Evolutionary conservation across 108 stramenopile species (phyloP).

Genomic region (Nitzschia sp.): DNA sequence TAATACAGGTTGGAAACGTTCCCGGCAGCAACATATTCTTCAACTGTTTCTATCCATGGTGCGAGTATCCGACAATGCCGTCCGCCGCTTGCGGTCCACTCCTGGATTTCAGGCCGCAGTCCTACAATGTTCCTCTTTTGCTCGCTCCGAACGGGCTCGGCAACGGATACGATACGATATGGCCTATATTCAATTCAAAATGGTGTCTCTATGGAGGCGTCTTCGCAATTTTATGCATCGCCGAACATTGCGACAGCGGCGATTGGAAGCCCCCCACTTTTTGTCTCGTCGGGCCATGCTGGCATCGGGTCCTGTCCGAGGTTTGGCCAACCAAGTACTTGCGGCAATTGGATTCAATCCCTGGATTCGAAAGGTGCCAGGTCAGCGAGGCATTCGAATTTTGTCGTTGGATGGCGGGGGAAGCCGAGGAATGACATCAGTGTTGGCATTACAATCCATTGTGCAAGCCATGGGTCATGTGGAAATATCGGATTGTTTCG

Average conservation of each 20-base stretch:
- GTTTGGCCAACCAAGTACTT: constrained; percentile 77
- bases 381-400: constrained; percentile 63
- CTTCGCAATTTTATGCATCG: constrained; percentile 4
- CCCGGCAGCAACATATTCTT: constrained; percentile 16
- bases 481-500: constrained; percentile 80
- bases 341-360: constrained; percentile 81
- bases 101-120: constrained; percentile 65
- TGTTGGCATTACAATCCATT: constrained; percentile 55
- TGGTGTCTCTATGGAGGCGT: background rate
- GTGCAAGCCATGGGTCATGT: constrained; percentile 65
- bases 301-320: constrained; percentile 42
- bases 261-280: constrained; percentile 31
- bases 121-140: constrained; percentile 63
- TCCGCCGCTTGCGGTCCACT: constrained; percentile 59
- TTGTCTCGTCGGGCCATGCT: constrained; percentile 42
- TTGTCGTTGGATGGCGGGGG: constrained; percentile 74
- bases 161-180: constrained; percentile 59
- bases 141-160: constrained; percentile 36
- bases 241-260: background rate
- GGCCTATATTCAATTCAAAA: constrained; percentile 38
- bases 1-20: too few species aligned
- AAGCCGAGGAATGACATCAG: constrained; percentile 78
- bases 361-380: constrained; percentile 78
- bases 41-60: constrained; percentile 76
- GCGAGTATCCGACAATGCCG: constrained; percentile 74